Conservation (phyloP, 306 rosid species). For the Cotoneaster glaucophyllus region DNA sequence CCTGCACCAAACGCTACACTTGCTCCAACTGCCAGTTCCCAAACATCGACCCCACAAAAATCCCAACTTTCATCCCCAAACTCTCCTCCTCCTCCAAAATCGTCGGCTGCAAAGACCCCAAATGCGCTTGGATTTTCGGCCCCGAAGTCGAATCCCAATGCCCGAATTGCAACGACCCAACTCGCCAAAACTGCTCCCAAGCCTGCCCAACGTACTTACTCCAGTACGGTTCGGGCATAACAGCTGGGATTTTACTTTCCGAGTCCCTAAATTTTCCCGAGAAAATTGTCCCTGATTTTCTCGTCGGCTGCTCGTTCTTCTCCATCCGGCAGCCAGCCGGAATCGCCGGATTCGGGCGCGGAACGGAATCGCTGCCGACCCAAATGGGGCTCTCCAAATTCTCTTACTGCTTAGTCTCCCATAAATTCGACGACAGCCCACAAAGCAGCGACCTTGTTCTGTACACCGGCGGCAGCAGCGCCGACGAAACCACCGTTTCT, state of each 20-base stretch:
- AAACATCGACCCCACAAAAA: constrained; percentile 32
- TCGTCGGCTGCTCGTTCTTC: constrained; percentile 74
- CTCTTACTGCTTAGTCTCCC: constrained; percentile 70
- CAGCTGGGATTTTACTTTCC: constrained; percentile 51
- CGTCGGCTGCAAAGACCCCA: constrained; percentile 63
- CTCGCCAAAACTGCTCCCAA: constrained; percentile 31
- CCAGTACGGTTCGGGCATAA: constrained; percentile 73
- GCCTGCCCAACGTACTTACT: constrained; percentile 55
- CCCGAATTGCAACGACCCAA: constrained; percentile 19
- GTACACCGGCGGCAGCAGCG: constrained; percentile 6
- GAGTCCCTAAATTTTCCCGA: constrained; percentile 53
- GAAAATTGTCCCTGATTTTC: constrained; percentile 30
- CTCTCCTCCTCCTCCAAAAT: constrained; percentile 49
- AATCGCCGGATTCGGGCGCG: constrained; percentile 89
- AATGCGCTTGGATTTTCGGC: constrained; percentile 63
- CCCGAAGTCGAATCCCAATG: constrained; percentile 40
- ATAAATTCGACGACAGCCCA: constrained; percentile 53
- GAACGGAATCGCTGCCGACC: constrained; percentile 59
- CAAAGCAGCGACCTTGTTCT: constrained; percentile 58
- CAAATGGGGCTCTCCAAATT: constrained; percentile 73
- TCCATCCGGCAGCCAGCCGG: constrained; percentile 73
- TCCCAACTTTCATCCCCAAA: constrained; percentile 57
- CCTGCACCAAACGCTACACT: constrained; percentile 69
- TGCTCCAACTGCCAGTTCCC: constrained; percentile 69
- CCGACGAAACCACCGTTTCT: neutral